Evolutionary conservation across 148 eudicot genomes (phyloP).

Genomic region (Camellia lanceoleosa): DNA sequence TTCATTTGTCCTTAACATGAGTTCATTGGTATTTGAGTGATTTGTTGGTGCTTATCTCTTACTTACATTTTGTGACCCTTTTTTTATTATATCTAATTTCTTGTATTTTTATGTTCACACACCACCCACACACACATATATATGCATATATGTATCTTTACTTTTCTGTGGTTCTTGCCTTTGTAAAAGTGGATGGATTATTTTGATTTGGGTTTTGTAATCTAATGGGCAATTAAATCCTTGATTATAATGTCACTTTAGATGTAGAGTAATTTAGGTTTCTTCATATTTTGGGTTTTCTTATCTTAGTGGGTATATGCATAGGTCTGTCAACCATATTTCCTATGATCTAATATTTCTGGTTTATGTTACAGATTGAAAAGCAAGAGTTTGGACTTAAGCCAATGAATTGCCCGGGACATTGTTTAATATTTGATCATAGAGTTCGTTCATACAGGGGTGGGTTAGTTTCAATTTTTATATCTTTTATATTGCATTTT

Average conservation of each 20-base stretch:
- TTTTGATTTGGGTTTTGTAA: not conserved
- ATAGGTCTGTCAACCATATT: not conserved
- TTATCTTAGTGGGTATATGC: not conserved
- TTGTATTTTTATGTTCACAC: no score
- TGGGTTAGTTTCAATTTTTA: slow-evolving; percentile 25
- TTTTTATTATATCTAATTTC: not conserved
- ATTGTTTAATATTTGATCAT: slow-evolving; percentile 90
- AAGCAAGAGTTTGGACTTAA: slow-evolving; percentile 84
- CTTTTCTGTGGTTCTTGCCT: not conserved
- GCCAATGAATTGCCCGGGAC: slow-evolving; percentile 99
- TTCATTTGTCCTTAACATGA: not conserved
- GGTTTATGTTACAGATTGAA: slow-evolving; percentile 53
- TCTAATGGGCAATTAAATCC: slow-evolving; percentile 1
- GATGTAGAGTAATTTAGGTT: not conserved
- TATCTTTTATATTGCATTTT: not conserved
- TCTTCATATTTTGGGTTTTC: not conserved
- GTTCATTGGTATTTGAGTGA: not conserved
- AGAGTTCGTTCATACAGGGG: slow-evolving; percentile 99
- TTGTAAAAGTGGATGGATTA: not conserved
- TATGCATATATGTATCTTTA: not conserved
- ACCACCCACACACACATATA: no score
- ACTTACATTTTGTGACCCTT: not conserved
- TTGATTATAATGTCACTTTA: not conserved
- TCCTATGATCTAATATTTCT: slow-evolving; percentile 5
- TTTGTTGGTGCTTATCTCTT: not conserved